Base-by-base conservation (phyloP, 2,329 filamentous ascomycete species). In the Ophiocordyceps unilateralis region DNA sequence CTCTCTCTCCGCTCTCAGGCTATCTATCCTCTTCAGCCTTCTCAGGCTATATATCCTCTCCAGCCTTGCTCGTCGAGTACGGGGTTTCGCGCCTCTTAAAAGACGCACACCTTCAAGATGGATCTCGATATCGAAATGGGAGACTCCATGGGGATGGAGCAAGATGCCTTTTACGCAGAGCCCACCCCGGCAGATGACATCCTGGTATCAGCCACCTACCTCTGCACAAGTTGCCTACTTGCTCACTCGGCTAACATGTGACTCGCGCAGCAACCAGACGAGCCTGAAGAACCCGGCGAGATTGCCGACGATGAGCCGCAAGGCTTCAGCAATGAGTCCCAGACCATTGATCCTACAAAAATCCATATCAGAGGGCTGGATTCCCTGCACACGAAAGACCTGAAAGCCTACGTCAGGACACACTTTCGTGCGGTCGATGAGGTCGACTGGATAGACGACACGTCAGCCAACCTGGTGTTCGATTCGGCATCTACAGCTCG, bases 361-460 rank as follows among this genome's bases (percentile, higher is more conserved):
- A 63, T 95, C n/a, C 81, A 95, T 60, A 66, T 98, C 42, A 76
- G 78, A 46, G 89, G 89, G 19, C 71, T 96, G 4, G 82, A 93
- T 55, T 76, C 81, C 38, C 67, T 96, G 56, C 84, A 81, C 26
- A 87, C 87, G 23, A 72, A 77, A 44, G 78, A 94, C 49, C 81
- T 96, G 52, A 80, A 82, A 51, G 68, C 72, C 46, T 95, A 87
- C 53, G 75, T 85, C 9, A 62, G 68, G 40, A 71, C 83, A 48
- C 74, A 91, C 58, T 86, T 74, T 53, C 64, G 69, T 30, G 58
- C 61, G 14, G 67, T 78, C 44, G 66, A 73, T 44, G 71, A 74
- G 47, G 69, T 95, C 48, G 87, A 96, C 63, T 98, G 91, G 91
- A 86, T 98, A 50, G 85, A 96, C 58, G 91, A 98, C 60, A 79